Base-by-base conservation (phyloP, 179 eudicot species). In the Silene coronaria region DNA sequence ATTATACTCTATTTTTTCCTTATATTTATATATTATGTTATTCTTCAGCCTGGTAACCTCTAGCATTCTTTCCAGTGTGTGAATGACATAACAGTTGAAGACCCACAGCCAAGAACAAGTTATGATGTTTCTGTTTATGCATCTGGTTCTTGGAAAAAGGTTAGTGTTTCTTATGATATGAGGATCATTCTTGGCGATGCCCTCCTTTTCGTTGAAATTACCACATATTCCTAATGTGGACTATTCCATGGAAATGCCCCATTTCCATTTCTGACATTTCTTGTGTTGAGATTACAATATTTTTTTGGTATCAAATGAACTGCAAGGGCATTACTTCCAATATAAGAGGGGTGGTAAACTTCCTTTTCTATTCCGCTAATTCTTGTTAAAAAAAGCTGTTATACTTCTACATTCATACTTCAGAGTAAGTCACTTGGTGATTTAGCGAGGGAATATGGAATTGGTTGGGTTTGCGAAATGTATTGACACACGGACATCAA, bases 71-170 rank as follows among this genome's bases (percentile, higher is more conserved):
- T 80, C 77, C 85, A 96, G 99, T 84, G 80, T 76, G 75, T 87
- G 71, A 85, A 85, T 61, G 97, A 86, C 27, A 80, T 83, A 27
- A 83, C 70, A 63, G 86, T 75, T 71, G 82, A 87, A 81, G 86
- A 84, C 77, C 87, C 93, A 64, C 85, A 86, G 61, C 81, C 89
- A 70, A 91, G 86, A 86, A 87, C 90, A 17, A 74, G 83, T 58
- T 89, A 82, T 83, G 98, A 91, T 75, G 96, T 96, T 77, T 86
- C 97, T 82, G 80, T 88, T 80, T 84, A 86, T 17, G 85, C 96
- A 42, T 74, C 89, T 30, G 91, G 92, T 78, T 83, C 98, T 24
- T 90, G 91, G 97, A 89, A 87, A 77, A 93, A 93, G 92, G 99
- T 87, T 78, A 77, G 82, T 62, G 30, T 30, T 57, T 23, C 19